phyloP scores from a whole-genome alignment of 805 yeast genomes.

The Candida namnaoensis region DNA sequence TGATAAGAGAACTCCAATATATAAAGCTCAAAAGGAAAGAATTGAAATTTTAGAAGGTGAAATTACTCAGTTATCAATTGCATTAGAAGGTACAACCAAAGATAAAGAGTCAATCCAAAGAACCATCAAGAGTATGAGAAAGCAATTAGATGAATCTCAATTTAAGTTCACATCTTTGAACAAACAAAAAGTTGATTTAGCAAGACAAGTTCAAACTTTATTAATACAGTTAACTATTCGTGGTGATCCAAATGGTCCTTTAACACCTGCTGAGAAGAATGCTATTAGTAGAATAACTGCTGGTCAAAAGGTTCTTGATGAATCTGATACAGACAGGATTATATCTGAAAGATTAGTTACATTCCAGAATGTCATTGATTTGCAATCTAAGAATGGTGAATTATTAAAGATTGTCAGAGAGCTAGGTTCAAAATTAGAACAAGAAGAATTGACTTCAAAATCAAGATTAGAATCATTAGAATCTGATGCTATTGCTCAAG shows the following conservation, averaged over 20 bases:
- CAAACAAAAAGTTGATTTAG: slow-evolving; percentile 61
- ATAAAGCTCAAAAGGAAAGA: slow-evolving; percentile 57
- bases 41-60: slow-evolving; percentile 48
- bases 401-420: slow-evolving; percentile 60
- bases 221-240: slow-evolving; percentile 58
- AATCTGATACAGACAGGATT: slow-evolving; percentile 61
- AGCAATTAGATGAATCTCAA: slow-evolving; percentile 23
- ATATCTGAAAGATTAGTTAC: slow-evolving; percentile 68
- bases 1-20: slow-evolving; percentile 69
- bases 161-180: slow-evolving; percentile 31
- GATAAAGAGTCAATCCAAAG: slow-evolving; percentile 34
- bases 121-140: slow-evolving; percentile 12
- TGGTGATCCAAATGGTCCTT: slow-evolving; percentile 47
- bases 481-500: slow-evolving; percentile 46
- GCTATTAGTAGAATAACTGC: slow-evolving; percentile 45
- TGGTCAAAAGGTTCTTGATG: slow-evolving; percentile 23
- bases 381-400: slow-evolving; percentile 70
- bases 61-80: slow-evolving; percentile 41
- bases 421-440: slow-evolving; percentile 65
- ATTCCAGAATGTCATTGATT: slow-evolving; percentile 57
- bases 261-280: slow-evolving; percentile 56
- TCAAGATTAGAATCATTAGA: slow-evolving; percentile 31
- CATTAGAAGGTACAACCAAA: slow-evolving; percentile 43
- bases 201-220: slow-evolving; percentile 73
- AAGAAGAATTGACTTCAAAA: slow-evolving; percentile 34